phyloP scores from a whole-genome alignment of 805 yeast genomes.

The Clavispora phyllophila region DNA sequence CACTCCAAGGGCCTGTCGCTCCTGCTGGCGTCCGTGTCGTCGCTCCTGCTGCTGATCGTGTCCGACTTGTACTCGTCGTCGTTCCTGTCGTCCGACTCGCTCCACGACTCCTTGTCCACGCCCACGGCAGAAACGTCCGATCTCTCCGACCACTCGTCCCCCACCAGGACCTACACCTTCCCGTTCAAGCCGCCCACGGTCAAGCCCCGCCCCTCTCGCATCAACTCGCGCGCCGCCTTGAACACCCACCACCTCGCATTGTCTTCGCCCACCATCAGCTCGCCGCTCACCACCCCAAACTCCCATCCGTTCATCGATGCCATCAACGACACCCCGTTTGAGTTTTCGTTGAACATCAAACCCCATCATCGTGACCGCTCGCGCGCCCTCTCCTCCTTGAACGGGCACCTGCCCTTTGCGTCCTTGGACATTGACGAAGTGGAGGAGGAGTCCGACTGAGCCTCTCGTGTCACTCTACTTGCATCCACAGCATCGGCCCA shows the following conservation, averaged over 20 bases:
- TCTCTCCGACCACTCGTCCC: neutral
- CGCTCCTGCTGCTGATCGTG: constrained; percentile 26
- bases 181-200: neutral
- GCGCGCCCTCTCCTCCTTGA: neutral
- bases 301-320: constrained; percentile 24
- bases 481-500: neutral
- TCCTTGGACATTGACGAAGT: constrained; percentile 6
- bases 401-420: neutral
- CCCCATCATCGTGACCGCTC: neutral
- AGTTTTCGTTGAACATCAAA: constrained; percentile 19
- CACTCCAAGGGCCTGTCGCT: constrained; percentile 12
- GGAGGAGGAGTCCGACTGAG: constrained; percentile 5
- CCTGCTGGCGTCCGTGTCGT: constrained; percentile 23
- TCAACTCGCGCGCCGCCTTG: constrained; percentile 2
- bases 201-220: neutral
- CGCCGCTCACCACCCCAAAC: constrained; percentile 26
- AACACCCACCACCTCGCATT: constrained; percentile 4
- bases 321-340: constrained; percentile 37
- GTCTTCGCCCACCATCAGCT: constrained; percentile 30
- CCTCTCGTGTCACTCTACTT: neutral
- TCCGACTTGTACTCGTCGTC: constrained; percentile 20
- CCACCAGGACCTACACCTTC: neutral
- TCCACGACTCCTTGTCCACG: constrained; percentile 18
- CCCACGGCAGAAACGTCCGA: neutral
- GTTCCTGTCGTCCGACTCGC: constrained; percentile 27